Base-by-base conservation (phyloP, 2,329 filamentous ascomycete species). In the Bipolaris oryzae region DNA sequence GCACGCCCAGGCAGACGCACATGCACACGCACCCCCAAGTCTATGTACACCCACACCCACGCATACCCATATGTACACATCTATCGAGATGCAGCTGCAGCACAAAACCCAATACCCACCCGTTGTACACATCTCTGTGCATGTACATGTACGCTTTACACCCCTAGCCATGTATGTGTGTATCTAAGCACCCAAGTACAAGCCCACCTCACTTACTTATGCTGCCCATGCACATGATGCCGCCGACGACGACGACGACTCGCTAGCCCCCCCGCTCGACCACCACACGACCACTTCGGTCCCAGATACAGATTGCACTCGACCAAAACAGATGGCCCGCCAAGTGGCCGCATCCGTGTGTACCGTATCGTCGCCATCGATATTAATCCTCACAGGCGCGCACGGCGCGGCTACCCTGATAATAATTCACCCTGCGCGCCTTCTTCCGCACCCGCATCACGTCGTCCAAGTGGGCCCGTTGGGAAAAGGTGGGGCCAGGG, bases 351-450 rank as follows among this genome's bases (percentile, higher is more conserved):
- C n/a, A 15, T 25, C 33, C 35, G 25, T 28, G 25, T 10, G 25
- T 28, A 28, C 25, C 9, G 25, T 10, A 28, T 9, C 46, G 41
- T 18, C 7, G 28, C 38, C 37, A 35, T 20, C 2, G n/a, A 53
- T 31, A 50, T 51, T 54, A 44, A 47, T 34, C 16, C 25, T 28
- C 52, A 48, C 58, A 68, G 61, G 67, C 71, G 72, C 72, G 72
- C 68, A 74, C 60, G 68, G 69, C 72, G 71, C 72, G 60, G 57
- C 53, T 58, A 58, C 54, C 34, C 34, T 55, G 47, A 56, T 48
- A 50, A 55, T 53, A n/a, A n/a, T n/a, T n/a, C n/a, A n/a, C n/a
- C n/a, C n/a, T n/a, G 28, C 31, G 49, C 35, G 41, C 15, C 18
- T 52, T 37, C 23, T 46, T 46, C 44, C 47, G 21, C 33, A 44